A percentile compares a stretch with the other conserved stretches of the same genome.
Evolutionary conservation across 2,329 filamentous ascomycete genomes (phyloP).

Genomic region (Xylaria digitata): DNA sequence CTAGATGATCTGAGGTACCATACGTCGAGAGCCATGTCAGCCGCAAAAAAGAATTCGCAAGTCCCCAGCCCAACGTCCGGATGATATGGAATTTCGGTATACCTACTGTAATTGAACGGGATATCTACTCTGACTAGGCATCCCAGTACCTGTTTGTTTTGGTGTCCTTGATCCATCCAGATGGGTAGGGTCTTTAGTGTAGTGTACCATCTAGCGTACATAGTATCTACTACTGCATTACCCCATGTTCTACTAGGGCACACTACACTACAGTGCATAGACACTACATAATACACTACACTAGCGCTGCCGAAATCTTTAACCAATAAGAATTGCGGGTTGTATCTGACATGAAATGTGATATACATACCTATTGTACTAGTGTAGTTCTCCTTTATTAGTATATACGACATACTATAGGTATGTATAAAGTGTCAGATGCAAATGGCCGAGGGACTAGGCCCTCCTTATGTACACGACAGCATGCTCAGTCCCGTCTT

Average conservation of each 20-base stretch:
- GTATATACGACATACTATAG: too few relatives aligned
- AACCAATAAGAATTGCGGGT: background rate
- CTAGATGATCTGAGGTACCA: slow-evolving; percentile 5
- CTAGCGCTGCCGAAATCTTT: background rate
- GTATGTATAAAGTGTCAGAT: too few relatives aligned
- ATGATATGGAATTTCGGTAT: background rate
- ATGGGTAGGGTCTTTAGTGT: too few relatives aligned
- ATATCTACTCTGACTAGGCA: background rate
- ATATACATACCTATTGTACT: too few relatives aligned
- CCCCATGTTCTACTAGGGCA: slow-evolving; percentile 8
- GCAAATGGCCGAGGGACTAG: too few relatives aligned
- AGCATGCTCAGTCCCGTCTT: too few relatives aligned
- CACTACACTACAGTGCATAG: background rate
- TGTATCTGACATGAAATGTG: background rate
- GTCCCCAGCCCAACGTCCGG: slow-evolving; percentile 18
- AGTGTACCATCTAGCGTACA: too few relatives aligned
- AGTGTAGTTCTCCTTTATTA: too few relatives aligned
- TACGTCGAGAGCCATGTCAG: slow-evolving; percentile 2
- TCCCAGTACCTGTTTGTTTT: slow-evolving; percentile 1
- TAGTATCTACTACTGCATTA: too few relatives aligned
- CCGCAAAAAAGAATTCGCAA: slow-evolving; percentile 21
- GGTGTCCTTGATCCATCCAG: too few relatives aligned
- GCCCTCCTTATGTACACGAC: too few relatives aligned
- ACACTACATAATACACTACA: too few relatives aligned
- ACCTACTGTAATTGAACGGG: background rate